Conservation (phyloP, 176 grass and related monocot species). For the Triticum urartu region DNA sequence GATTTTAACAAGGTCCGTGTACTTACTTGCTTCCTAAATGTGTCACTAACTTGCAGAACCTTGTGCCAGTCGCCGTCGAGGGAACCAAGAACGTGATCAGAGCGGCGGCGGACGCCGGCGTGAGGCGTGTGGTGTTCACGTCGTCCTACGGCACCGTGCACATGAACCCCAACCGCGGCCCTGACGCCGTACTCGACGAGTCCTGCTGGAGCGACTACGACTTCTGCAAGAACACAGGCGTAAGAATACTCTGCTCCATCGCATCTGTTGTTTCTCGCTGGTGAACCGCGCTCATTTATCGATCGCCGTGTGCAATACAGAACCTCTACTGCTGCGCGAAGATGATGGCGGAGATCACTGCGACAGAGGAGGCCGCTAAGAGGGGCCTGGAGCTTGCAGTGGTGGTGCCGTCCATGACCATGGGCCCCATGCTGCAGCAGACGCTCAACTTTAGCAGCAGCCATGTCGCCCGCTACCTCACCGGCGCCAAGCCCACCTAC, state of each 20-base stretch:
- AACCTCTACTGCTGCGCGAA: conserved; percentile 58
- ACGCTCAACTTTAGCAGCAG: too few species aligned
- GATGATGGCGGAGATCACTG: conserved; percentile 48
- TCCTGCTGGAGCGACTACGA: conserved; percentile 58
- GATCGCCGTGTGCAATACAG: not conserved
- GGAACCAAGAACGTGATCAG: conserved; percentile 46
- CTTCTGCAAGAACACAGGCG: conserved; percentile 41
- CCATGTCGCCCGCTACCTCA: too few species aligned
- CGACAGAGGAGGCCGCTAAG: conserved; percentile 30
- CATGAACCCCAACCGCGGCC: conserved; percentile 58
- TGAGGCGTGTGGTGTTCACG: conserved; percentile 38
- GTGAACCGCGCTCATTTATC: too few species aligned
- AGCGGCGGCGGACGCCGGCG: conserved; percentile 29
- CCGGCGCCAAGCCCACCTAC: too few species aligned
- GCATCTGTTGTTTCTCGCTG: not conserved
- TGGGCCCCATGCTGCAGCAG: too few species aligned
- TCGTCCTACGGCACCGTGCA: conserved; percentile 56
- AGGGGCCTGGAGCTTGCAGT: not conserved
- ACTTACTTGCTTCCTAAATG: not conserved
- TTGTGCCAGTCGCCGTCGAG: conserved; percentile 44
- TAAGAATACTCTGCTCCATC: not conserved
- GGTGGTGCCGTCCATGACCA: too few species aligned
- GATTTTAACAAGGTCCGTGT: not conserved
- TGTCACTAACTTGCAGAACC: not conserved
- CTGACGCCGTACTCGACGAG: conserved; percentile 60